Evolutionary conservation across 768 basidiomycete genomes (phyloP), one percentile per base, ranked within the genome.

Genomic region (Auriscalpium orientale): DNA sequence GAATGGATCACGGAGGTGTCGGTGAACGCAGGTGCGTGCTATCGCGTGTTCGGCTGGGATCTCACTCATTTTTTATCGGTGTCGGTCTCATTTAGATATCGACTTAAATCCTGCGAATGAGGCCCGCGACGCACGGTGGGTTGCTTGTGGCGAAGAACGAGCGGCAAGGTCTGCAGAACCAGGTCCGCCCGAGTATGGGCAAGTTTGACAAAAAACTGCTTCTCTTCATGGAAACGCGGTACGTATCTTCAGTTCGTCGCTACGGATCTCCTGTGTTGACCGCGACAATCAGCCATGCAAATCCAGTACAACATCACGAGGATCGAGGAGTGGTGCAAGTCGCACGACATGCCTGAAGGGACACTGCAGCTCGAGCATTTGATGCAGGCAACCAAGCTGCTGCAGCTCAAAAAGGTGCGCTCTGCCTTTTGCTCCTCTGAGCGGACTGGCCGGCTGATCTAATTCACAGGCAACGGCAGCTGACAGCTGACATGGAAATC

Each of bases 151-250:
- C 84, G 34, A 97, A 97, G 73, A 99, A 99, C 68, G 82, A 87
- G 62, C 78, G 79, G 46, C 90, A 94, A 63, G 83, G 75, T 1
- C 66, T 79, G 13, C 83, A 83, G 65, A 98, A 98, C 68, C 52
- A 82, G 8, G 80, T 84, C 20, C 83, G 84, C 0, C 97, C 94
- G 0, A 95, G 91, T 64, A 86, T 99, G 86, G 97, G 97, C 61
- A 86, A 81, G 63, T 99, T 97, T 64, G 95, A 98, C 69, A 86
- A 82, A 61, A 83, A 78, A 66, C 79, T 98, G n/a, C 71, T 99
- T 99, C 74, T 95, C 92, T 61, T 98, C 95, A 8, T 99, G 97
- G 97, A 99, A 99, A 73, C 84, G 97, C 79, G 95, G 95, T 95
- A 64, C 53, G 80, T 74, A 20, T 13, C n/a, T 37, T 40, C 28